Conservation (phyloP, 495 filamentous ascomycete species). For the Talaromyces borbonicus region DNA sequence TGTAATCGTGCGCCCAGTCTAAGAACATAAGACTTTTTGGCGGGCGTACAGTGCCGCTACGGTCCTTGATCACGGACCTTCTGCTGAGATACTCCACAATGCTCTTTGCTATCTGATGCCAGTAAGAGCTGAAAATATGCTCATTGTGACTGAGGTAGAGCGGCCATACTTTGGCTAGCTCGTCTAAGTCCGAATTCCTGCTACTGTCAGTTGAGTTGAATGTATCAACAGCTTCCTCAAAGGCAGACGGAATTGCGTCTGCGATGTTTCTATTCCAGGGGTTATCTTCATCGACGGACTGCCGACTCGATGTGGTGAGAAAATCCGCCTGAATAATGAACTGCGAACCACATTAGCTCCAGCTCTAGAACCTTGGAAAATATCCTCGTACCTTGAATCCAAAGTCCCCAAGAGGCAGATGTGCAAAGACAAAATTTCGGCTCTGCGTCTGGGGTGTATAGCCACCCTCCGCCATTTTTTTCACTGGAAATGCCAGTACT, state of each 20-base stretch:
- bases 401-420: slow-evolving; percentile 5
- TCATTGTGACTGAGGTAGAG: slow-evolving; percentile 3
- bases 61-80: not conserved
- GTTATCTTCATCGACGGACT: slow-evolving; percentile 4
- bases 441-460: not conserved
- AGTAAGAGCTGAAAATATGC: not conserved
- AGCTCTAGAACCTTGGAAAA: not conserved
- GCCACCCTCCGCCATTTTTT: not conserved
- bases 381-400: slow-evolving; percentile 1
- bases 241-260: not conserved
- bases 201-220: slow-evolving; percentile 3
- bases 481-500: slow-evolving; percentile 2
- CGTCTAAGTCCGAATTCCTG: slow-evolving; percentile 2
- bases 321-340: slow-evolving; percentile 4
- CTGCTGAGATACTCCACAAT: not conserved
- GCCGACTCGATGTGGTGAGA: slow-evolving; percentile 4
- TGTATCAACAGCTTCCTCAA: not conserved
- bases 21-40: slow-evolving; percentile 5
- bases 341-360: not conserved
- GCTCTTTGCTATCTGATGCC: not conserved
- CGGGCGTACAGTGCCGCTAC: not conserved
- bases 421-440: slow-evolving; percentile 3
- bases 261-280: slow-evolving; percentile 3
- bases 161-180: slow-evolving; percentile 1
- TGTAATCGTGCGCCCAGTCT: slow-evolving; percentile 1